Evolutionary conservation across 2,329 filamentous ascomycete genomes (phyloP), one percentile per base, ranked within the genome.

Genomic region (Clonostachys rhizophaga): DNA sequence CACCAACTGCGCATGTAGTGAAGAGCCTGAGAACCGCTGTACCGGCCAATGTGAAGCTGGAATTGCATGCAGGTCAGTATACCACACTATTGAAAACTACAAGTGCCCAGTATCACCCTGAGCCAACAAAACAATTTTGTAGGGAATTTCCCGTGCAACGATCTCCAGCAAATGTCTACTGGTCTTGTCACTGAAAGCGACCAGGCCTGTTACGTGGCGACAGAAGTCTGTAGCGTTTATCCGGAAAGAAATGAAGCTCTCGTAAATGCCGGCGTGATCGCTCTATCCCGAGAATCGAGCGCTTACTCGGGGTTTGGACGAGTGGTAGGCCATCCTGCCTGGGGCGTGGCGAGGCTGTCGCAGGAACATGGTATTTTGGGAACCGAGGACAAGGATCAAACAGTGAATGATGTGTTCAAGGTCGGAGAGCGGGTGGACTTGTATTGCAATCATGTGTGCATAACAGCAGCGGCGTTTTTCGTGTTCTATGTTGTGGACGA

Each of bases 321-420:
- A 33, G 58, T 62, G 3, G 59, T 59, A 17, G 56, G 57, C 33
- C 53, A 54, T 35, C 52, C 54, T 0, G 51, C 49, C 17, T 69
- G 66, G 66, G 52, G 52, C 45, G 57, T 69, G 20, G 56, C 59
- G 10, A 58, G 65, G 14, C 53, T 67, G 46, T 63, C 63, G 12
- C 66, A 68, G 54, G 66, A 68, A 43, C 66, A 68, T 48, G 66
- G 66, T 3, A 68, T 68, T 42, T 44, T 68, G 37, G 58, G 54
- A 14, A 54, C 54, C 47, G 51, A 57, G 17, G 18, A 18, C 4
- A 18, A 18, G 18, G 18, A 18, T 18, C 18, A 18, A 18, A 3
- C 18, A 5, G 18, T 18, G 18, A 54, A 60, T 4, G 53, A 52
- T 10, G 18, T 18, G 18, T 67, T 67, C 14, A 49, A 56, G 42